phyloP scores from a whole-genome alignment of 148 eudicot genomes.

The Rhododendron ferrugineum region DNA sequence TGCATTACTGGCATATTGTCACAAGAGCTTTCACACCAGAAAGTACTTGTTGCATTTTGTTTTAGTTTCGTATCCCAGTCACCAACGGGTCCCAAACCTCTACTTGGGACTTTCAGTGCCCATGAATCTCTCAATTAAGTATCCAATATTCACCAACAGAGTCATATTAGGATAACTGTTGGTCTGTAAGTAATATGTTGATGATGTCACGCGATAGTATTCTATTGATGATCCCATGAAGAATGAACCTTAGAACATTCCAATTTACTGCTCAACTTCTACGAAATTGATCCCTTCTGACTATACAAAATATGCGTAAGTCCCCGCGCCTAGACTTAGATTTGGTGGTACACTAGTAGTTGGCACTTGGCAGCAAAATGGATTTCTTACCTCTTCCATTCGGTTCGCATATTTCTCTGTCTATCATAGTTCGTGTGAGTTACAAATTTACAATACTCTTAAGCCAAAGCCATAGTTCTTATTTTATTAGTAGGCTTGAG shows the following conservation, averaged over 20 bases:
- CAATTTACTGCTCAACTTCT: not conserved
- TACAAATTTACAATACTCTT: too few species aligned
- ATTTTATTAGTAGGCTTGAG: too few species aligned
- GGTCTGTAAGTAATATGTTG: too few species aligned
- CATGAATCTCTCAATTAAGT: too few species aligned
- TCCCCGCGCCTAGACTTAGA: too few species aligned
- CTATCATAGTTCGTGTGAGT: not conserved
- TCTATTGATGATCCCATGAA: not conserved
- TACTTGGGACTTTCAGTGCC: too few species aligned
- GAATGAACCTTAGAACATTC: not conserved
- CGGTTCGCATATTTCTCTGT: not conserved
- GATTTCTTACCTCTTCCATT: not conserved
- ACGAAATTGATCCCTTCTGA: not conserved
- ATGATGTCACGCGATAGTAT: not conserved
- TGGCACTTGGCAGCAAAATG: not conserved
- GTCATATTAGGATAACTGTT: not conserved
- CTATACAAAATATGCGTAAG: too few species aligned
- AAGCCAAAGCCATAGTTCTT: not conserved
- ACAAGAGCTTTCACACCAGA: not conserved
- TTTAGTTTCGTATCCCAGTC: not conserved
- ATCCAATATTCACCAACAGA: too few species aligned
- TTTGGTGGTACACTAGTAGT: not conserved
- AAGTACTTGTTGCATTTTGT: not conserved
- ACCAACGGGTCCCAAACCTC: not conserved
- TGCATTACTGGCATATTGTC: not conserved